Base-by-base conservation (phyloP, 2,329 filamentous ascomycete genomes). In the Chrysosporium keratinophilum region DNA sequence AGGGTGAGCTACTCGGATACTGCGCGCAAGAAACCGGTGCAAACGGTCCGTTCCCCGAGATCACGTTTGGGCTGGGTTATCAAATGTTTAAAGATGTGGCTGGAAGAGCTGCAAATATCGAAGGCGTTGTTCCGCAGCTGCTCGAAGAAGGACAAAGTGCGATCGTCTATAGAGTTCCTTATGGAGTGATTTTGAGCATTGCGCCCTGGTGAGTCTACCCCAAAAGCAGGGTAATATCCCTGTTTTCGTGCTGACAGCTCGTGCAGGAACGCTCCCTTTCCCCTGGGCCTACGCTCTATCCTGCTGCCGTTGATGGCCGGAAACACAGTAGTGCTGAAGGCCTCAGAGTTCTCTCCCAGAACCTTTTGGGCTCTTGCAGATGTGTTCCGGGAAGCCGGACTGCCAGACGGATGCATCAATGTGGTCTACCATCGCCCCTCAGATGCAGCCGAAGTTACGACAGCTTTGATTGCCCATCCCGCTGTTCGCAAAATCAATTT, bases 311-410 rank as follows among this genome's bases (percentile, higher is more conserved):
- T 93, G 2, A 78, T 78, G 1, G 81, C 80, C 0, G 87, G 87
- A n/a, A 90, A 90, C 68, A 88, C 86, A 0, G 78, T 80, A 15
- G 76, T 91, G 11, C 71, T 90, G 57, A 91, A 90, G 67, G 84
- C 78, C 1, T 80, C 82, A 3, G 87, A 91, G 65, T 62, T 81
- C 7, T 78, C 80, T 1, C 87, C 87, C 0, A 78, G 79, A 47
- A 80, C 75, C 37, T 79, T 82, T 62, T 81, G 78, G 73, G 77
- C 76, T 2, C 73, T 91, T 40, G 81, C 75, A 5, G 76, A 78
- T 19, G 73, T 84, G 35, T 78, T 89, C 64, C 79, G 79, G 55
- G 80, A 88, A 61, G 88, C 87, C 5, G 88, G 88, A 2, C 75
- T 95, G 12, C 88, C 88, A 0, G 74, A 75, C 0, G 88, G 88